Evolutionary conservation across 345 rosid genomes (phyloP).

Genomic region (Lagerstroemia speciosa): DNA sequence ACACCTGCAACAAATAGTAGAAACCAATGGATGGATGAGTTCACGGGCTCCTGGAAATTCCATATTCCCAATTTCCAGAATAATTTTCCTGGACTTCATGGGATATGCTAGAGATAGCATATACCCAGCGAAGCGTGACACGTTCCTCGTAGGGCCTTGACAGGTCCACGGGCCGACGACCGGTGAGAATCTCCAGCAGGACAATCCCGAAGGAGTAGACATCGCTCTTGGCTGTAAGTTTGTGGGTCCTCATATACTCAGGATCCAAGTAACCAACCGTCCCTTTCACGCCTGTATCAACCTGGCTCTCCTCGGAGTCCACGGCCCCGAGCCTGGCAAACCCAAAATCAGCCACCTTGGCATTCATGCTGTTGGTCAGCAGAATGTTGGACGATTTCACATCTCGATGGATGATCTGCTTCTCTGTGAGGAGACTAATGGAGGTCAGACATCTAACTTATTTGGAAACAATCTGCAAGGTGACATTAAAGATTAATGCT

Average conservation of each 20-base stretch:
- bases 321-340: slow-evolving; percentile 80
- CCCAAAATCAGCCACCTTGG: slow-evolving; percentile 95
- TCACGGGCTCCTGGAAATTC: neutral
- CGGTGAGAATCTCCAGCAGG: slow-evolving; percentile 74
- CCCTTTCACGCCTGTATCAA: slow-evolving; percentile 84
- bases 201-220: slow-evolving; percentile 85
- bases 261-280: slow-evolving; percentile 97
- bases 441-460: neutral
- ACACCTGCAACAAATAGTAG: slow-evolving; percentile 39
- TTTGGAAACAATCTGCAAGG: neutral
- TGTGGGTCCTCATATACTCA: slow-evolving; percentile 87
- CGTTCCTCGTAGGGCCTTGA: slow-evolving; percentile 55
- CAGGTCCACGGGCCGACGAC: slow-evolving; percentile 83
- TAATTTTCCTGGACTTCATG: neutral
- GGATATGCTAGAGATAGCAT: neutral
- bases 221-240: slow-evolving; percentile 85
- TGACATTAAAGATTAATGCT: neutral
- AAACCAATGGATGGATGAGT: neutral
- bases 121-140: slow-evolving; percentile 74
- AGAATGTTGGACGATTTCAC: slow-evolving; percentile 93
- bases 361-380: slow-evolving; percentile 81
- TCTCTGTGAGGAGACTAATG: slow-evolving; percentile 33
- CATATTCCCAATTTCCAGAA: too few relatives aligned
- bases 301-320: slow-evolving; percentile 51
- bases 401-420: slow-evolving; percentile 87